These are phyloP conservation scores for Trichophyton schoenleinii DNA, from an alignment of 2,329 filamentous ascomycete genomes.

Conservation along the genomic window DNA sequence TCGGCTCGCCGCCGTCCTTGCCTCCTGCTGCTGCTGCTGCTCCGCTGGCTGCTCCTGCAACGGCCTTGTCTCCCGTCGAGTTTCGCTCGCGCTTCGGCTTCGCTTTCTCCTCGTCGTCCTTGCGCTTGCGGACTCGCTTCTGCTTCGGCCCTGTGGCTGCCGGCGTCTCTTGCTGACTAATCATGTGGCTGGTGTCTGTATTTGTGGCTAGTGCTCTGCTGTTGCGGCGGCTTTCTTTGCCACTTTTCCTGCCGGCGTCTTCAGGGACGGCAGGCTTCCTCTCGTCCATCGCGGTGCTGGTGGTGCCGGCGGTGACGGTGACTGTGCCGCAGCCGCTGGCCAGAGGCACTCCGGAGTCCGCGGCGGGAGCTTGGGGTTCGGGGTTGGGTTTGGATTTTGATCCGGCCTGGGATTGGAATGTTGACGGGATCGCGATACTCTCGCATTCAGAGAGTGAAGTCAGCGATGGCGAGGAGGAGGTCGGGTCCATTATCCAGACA, in stretches of 20 bases:
- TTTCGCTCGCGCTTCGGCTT: constrained; percentile 9
- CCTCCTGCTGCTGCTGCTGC: background rate
- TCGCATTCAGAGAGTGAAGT: constrained; percentile 11
- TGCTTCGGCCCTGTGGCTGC: constrained; percentile 14
- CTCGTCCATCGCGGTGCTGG: constrained; percentile 1
- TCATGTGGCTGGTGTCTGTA: constrained; percentile 9
- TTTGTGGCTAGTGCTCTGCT: constrained; percentile 10
- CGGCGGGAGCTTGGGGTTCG: background rate
- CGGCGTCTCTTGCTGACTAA: constrained; percentile 9
- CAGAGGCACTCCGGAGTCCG: background rate
- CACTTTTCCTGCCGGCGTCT: background rate
- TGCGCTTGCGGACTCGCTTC: constrained; percentile 28
- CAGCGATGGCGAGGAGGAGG: constrained; percentile 7
- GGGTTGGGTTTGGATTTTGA: background rate
- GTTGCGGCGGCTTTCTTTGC: constrained; percentile 3
- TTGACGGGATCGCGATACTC: constrained; percentile 10
- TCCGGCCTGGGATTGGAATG: constrained; percentile 3
- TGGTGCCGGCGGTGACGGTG: background rate
- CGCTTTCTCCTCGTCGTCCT: constrained; percentile 23
- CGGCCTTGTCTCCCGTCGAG: background rate
- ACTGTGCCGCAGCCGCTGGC: background rate
- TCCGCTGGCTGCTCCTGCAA: background rate
- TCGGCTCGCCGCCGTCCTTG: constrained; percentile 1
- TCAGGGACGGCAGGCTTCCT: background rate
- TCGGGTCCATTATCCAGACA: constrained; percentile 1